These are phyloP conservation scores for Coemansia nantahalensis DNA, from an alignment of 192 early-diverging fungal species.

Conservation along the genomic window DNA sequence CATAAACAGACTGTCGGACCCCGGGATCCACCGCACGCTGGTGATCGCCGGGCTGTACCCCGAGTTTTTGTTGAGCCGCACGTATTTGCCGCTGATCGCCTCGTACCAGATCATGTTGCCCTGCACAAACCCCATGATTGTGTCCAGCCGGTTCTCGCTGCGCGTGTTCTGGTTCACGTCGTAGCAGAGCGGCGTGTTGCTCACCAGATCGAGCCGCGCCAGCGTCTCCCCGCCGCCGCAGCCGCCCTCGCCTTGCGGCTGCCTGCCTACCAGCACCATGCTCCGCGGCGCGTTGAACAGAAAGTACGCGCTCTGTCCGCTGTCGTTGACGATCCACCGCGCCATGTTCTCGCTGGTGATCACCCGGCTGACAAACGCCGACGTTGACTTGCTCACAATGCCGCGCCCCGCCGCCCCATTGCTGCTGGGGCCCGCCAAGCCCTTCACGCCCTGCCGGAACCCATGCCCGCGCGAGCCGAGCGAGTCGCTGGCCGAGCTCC, in stretches of 20 bases:
- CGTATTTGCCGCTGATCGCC: conserved; percentile 81
- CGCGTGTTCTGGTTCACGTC: conserved; percentile 77
- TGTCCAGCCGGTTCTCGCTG: conserved; percentile 69
- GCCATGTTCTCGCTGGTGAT: conserved; percentile 70
- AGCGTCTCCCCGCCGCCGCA: conserved; percentile 70
- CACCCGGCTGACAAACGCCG: conserved; percentile 68
- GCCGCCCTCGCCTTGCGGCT: no score
- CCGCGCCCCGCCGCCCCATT: conserved; percentile 29
- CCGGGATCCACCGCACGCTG: conserved; percentile 88
- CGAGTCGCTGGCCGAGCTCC: conserved; percentile 10
- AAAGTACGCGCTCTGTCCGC: conserved; percentile 15
- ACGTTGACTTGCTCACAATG: conserved; percentile 72
- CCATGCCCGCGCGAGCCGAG: conserved; percentile 13
- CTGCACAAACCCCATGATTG: conserved; percentile 78
- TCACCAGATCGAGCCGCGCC: conserved; percentile 71
- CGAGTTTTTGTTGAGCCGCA: conserved; percentile 77
- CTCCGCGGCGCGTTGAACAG: conserved; percentile 38
- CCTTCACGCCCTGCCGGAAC: conserved; percentile 19
- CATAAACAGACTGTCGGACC: conserved; percentile 79
- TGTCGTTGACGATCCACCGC: conserved; percentile 14
- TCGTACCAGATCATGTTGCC: conserved; percentile 87
- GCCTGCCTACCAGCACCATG: conserved; percentile 15
- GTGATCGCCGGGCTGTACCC: conserved; percentile 69
- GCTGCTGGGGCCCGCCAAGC: conserved; percentile 1
- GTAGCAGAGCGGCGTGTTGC: conserved; percentile 78